A percentile compares a stretch with the other conserved stretches of the same genome.
These are phyloP conservation scores for Begonia loranthoides DNA, from an alignment of 306 rosid species.

Conservation along the genomic window DNA sequence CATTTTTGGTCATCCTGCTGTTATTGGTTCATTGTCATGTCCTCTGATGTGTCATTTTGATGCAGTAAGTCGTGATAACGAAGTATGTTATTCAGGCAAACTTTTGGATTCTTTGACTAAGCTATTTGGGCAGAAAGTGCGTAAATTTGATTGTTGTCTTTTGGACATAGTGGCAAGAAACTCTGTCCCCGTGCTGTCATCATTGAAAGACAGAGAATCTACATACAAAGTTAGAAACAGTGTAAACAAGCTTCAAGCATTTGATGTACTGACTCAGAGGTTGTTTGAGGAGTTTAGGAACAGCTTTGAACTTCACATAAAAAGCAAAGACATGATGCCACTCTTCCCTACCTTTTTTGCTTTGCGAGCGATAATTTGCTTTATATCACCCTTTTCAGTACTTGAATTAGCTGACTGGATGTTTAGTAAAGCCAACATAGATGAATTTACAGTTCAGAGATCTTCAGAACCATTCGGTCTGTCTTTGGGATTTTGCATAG, in stretches of 20 bases:
- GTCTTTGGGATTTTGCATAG: slow-evolving; percentile 55
- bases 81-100: slow-evolving; percentile 1
- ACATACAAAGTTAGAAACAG: slow-evolving; percentile 20
- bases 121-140: slow-evolving; percentile 30
- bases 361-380: slow-evolving; percentile 36
- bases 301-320: slow-evolving; percentile 29
- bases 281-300: slow-evolving; percentile 36
- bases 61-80: slow-evolving; percentile 16
- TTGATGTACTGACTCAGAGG: slow-evolving; percentile 31
- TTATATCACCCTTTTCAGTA: slow-evolving; percentile 60
- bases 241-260: slow-evolving; percentile 25
- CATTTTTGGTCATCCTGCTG: slow-evolving; percentile 54
- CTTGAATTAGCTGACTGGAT: slow-evolving; percentile 80
- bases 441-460: slow-evolving; percentile 21
- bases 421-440: slow-evolving; percentile 27
- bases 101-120: slow-evolving; percentile 21
- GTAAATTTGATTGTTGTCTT: slow-evolving; percentile 30
- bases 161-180: slow-evolving; percentile 44
- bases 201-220: slow-evolving; percentile 20
- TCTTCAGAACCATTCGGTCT: slow-evolving; percentile 16
- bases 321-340: slow-evolving; percentile 23
- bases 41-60: slow-evolving; percentile 32
- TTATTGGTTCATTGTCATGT: slow-evolving; percentile 30
- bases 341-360: slow-evolving; percentile 33
- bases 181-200: slow-evolving; percentile 38